Evolutionary conservation across 2,329 filamentous ascomycete species (phyloP).

Genomic region (Aspergillus puulaauensis): DNA sequence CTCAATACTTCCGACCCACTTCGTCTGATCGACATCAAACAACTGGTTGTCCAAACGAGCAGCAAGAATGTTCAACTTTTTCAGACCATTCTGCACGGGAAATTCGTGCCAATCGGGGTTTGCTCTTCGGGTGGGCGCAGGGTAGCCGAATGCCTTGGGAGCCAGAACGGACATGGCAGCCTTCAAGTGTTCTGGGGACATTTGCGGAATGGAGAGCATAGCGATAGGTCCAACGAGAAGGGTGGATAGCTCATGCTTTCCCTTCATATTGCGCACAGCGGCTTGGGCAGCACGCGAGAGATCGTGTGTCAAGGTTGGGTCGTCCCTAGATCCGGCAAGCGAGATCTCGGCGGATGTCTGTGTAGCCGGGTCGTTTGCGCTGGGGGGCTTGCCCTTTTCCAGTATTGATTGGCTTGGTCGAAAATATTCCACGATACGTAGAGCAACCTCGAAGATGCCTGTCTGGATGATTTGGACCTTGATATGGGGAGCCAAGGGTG

Average conservation of each 20-base stretch:
- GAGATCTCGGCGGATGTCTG: constrained; percentile 33
- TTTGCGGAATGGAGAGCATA: constrained; percentile 73
- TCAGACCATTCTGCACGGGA: constrained; percentile 73
- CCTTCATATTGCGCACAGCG: constrained; percentile 50
- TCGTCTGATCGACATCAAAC: constrained; percentile 72
- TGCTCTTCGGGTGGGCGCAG: constrained; percentile 71
- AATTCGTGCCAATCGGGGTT: constrained; percentile 81
- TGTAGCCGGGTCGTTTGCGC: constrained; percentile 17
- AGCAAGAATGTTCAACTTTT: constrained; percentile 84
- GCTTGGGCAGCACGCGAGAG: constrained; percentile 58
- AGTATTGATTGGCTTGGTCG: constrained; percentile 46
- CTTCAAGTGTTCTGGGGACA: constrained; percentile 81
- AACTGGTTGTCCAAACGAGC: constrained; percentile 82
- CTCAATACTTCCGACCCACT: constrained; percentile 73
- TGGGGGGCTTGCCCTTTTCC: not conserved
- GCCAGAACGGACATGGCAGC: constrained; percentile 75
- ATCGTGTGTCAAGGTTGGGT: constrained; percentile 54
- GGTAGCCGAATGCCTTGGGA: constrained; percentile 70
- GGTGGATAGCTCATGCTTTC: constrained; percentile 65
- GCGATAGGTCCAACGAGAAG: constrained; percentile 81
- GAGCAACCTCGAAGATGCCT: constrained; percentile 80
- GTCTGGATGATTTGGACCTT: constrained; percentile 84
- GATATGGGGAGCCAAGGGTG: constrained; percentile 57
- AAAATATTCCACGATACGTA: constrained; percentile 86
- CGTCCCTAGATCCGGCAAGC: constrained; percentile 32